Conservation (phyloP, 192 early-diverging fungal genomes). For the Coemansia sp. region DNA sequence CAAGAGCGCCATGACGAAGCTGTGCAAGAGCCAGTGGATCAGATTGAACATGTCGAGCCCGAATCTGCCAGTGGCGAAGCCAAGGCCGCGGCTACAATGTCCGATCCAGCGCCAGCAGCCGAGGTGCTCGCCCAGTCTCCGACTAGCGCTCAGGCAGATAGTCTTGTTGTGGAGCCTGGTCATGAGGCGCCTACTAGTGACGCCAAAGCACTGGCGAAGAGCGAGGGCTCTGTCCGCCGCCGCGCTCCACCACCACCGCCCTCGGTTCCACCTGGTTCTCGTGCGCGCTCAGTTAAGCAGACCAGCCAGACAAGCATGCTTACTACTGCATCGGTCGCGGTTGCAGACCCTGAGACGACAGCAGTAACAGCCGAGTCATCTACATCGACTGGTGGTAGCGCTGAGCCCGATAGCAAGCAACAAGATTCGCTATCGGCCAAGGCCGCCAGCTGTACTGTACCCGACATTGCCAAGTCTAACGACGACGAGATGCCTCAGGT, state of each 20-base stretch:
- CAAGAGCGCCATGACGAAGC: neutral
- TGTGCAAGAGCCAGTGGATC: neutral
- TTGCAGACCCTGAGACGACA: neutral
- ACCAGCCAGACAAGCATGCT: slow-evolving; percentile 13
- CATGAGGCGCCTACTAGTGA: neutral
- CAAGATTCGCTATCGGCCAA: neutral
- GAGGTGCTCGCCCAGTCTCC: neutral
- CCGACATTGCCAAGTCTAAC: neutral
- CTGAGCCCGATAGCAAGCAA: neutral
- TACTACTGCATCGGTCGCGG: slow-evolving; percentile 2
- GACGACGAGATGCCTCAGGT: slow-evolving; percentile 8
- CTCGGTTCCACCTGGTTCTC: slow-evolving; percentile 12
- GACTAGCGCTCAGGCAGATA: neutral
- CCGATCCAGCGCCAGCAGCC: neutral
- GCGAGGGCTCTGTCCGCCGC: slow-evolving; percentile 37
- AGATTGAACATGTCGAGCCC: neutral
- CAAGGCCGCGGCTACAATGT: neutral
- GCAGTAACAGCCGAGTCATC: neutral
- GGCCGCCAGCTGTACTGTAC: neutral
- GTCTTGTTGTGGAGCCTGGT: slow-evolving; percentile 8
- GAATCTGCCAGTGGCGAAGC: neutral
- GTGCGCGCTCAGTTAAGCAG: slow-evolving; percentile 21
- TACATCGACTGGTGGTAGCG: neutral
- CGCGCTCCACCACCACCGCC: slow-evolving; percentile 52
- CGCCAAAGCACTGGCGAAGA: slow-evolving; percentile 15